Evolutionary conservation across 140 eudicot genomes (phyloP).

Genomic region (Anethum foeniculum): DNA sequence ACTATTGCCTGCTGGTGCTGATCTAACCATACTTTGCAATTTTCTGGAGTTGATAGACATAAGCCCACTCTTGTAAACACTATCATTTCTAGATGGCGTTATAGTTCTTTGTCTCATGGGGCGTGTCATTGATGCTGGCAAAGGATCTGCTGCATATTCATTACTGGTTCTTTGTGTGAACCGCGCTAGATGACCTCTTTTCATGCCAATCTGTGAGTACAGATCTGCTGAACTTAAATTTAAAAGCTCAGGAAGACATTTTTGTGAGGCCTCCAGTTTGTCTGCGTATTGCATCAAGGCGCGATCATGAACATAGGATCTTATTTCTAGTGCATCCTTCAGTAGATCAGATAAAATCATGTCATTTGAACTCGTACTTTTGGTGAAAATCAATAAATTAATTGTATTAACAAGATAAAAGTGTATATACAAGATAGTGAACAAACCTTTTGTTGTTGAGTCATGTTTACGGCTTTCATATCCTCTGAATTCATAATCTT

Average conservation of each 20-base stretch:
- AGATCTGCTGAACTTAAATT: slow-evolving; percentile 44
- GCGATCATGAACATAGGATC: slow-evolving; percentile 82
- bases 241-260: slow-evolving; percentile 62
- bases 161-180: slow-evolving; percentile 44
- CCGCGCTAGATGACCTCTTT: slow-evolving; percentile 82
- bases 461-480: slow-evolving; percentile 60
- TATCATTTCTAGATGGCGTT: slow-evolving; percentile 39
- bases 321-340: slow-evolving; percentile 77
- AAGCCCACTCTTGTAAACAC: slow-evolving; percentile 28
- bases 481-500: slow-evolving; percentile 75
- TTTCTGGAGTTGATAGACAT: slow-evolving; percentile 37
- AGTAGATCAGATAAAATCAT: slow-evolving; percentile 4
- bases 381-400: background rate
- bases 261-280: slow-evolving; percentile 58
- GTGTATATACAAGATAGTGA: background rate
- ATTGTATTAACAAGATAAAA: background rate
- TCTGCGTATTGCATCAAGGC: slow-evolving; percentile 64
- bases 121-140: slow-evolving; percentile 39
- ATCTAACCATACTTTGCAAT: slow-evolving; percentile 33
- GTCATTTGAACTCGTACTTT: background rate
- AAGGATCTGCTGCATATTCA: slow-evolving; percentile 48
- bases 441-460: slow-evolving; percentile 55
- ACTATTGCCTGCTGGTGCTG: slow-evolving; percentile 20
- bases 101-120: slow-evolving; percentile 29
- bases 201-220: slow-evolving; percentile 47